phyloP scores from a whole-genome alignment of 2,329 filamentous ascomycete genomes.

The Aspergillus unguis region DNA sequence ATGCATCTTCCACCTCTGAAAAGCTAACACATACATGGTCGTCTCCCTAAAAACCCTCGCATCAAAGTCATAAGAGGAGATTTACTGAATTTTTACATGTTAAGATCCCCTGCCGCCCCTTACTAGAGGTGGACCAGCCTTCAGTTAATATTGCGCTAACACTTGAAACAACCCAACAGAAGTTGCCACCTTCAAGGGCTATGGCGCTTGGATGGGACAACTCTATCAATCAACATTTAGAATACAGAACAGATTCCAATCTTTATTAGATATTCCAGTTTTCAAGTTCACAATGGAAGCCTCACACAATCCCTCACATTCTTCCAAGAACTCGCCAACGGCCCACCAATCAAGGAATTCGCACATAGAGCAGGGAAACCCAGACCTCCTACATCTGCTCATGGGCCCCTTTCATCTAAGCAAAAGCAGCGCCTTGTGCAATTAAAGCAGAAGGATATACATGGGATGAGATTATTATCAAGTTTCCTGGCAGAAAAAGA shows the following conservation, averaged over 20 bases:
- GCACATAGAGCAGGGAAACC: not conserved
- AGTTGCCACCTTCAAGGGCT: not conserved
- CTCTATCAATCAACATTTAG: not conserved
- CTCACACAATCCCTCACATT: not conserved
- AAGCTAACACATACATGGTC: not conserved
- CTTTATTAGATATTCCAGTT: constrained; percentile 1
- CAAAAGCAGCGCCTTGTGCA: not conserved
- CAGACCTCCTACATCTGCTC: not conserved
- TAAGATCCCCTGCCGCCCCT: not conserved
- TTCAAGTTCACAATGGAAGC: not conserved
- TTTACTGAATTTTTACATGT: constrained; percentile 2
- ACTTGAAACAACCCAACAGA: not conserved
- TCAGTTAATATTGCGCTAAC: not conserved
- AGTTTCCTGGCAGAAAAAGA: constrained; percentile 2
- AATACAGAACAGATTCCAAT: not conserved
- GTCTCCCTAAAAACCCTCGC: not conserved
- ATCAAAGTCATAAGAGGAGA: not conserved
- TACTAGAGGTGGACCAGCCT: not conserved
- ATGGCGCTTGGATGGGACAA: not conserved
- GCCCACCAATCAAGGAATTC: not conserved
- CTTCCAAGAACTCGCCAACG: not conserved
- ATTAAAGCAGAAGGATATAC: constrained; percentile 1
- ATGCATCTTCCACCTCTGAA: not conserved
- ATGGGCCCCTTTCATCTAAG: not conserved
- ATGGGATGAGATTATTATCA: not conserved